Evolutionary conservation across 1,284 basidiomycete species (phyloP).

Genomic region (Sphaerobolus stellatus): DNA sequence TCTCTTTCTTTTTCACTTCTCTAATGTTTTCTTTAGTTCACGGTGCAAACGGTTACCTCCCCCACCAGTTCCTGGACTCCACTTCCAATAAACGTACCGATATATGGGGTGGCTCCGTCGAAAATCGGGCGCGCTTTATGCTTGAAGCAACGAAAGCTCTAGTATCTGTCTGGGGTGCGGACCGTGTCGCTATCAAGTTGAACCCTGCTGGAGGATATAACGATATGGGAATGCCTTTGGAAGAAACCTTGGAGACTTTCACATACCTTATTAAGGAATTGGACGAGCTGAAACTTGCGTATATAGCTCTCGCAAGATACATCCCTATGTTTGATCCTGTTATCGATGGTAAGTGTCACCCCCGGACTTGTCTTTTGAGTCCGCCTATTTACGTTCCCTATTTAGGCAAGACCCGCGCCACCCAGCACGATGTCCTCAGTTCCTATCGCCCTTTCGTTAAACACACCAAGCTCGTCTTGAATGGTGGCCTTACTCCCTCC

Average conservation of each 20-base stretch:
- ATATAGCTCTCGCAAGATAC: slow-evolving; percentile 38
- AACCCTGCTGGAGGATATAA: slow-evolving; percentile 51
- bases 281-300: slow-evolving; percentile 38
- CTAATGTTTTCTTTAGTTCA: slow-evolving; percentile 34
- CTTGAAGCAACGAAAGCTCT: slow-evolving; percentile 51
- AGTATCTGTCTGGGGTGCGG: slow-evolving; percentile 47
- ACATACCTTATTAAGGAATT: slow-evolving; percentile 38
- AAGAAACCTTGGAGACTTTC: slow-evolving; percentile 42
- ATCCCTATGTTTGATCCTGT: slow-evolving; percentile 21
- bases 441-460: slow-evolving; percentile 38
- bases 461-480: slow-evolving; percentile 20
- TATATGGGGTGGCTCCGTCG: slow-evolving; percentile 56
- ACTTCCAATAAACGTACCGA: slow-evolving; percentile 59
- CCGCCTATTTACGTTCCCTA: neutral
- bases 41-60: slow-evolving; percentile 49
- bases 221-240: slow-evolving; percentile 44
- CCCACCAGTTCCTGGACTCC: slow-evolving; percentile 58
- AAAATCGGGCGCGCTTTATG: slow-evolving; percentile 56
- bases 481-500: slow-evolving; percentile 21
- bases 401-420: slow-evolving; percentile 22
- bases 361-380: slow-evolving; percentile 3
- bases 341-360: slow-evolving; percentile 30
- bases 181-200: slow-evolving; percentile 50
- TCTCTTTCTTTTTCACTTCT: neutral
- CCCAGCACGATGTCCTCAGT: slow-evolving; percentile 24